Evolutionary conservation across 805 yeast genomes (phyloP).

Genomic region (Zygosaccharomyces gambellarensis): DNA sequence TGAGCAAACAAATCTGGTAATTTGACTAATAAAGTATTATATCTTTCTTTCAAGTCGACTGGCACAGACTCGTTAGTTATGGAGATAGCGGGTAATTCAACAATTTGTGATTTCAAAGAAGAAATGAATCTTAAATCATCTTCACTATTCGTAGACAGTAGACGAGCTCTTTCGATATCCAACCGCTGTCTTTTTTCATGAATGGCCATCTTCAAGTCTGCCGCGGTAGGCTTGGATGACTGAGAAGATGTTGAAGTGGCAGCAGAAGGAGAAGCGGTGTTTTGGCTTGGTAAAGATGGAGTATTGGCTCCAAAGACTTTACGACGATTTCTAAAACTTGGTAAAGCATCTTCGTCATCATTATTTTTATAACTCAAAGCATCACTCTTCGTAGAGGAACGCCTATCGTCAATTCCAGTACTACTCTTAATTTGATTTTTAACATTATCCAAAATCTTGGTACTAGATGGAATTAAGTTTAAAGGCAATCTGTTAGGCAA

Average conservation of each 20-base stretch:
- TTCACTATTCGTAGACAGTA: slow-evolving; percentile 4
- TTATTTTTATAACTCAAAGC: slow-evolving; percentile 65
- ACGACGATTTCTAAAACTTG: slow-evolving; percentile 63
- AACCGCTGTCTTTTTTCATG: slow-evolving; percentile 12
- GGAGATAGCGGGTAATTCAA: slow-evolving; percentile 39
- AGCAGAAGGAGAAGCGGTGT: neutral
- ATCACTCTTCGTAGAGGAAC: slow-evolving; percentile 22
- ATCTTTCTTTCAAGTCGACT: slow-evolving; percentile 46
- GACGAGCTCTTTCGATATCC: slow-evolving; percentile 6
- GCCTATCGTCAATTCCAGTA: slow-evolving; percentile 10
- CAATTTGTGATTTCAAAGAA: slow-evolving; percentile 56
- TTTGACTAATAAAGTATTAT: slow-evolving; percentile 60
- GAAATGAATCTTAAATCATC: slow-evolving; percentile 55
- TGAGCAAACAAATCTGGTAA: slow-evolving; percentile 67
- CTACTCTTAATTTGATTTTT: slow-evolving; percentile 45
- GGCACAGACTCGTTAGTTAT: slow-evolving; percentile 31
- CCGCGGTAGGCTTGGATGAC: slow-evolving; percentile 10
- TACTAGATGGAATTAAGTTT: slow-evolving; percentile 83
- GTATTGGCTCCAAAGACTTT: slow-evolving; percentile 23
- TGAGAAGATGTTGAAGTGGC: slow-evolving; percentile 7
- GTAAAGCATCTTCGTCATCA: slow-evolving; percentile 66
- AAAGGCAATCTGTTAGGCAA: slow-evolving; percentile 81
- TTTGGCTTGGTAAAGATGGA: neutral
- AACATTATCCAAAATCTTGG: slow-evolving; percentile 65
- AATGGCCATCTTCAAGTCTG: slow-evolving; percentile 32